These are phyloP conservation scores for Camellia oleifera DNA, from an alignment of 179 eudicot species.

Conservation along the genomic window DNA sequence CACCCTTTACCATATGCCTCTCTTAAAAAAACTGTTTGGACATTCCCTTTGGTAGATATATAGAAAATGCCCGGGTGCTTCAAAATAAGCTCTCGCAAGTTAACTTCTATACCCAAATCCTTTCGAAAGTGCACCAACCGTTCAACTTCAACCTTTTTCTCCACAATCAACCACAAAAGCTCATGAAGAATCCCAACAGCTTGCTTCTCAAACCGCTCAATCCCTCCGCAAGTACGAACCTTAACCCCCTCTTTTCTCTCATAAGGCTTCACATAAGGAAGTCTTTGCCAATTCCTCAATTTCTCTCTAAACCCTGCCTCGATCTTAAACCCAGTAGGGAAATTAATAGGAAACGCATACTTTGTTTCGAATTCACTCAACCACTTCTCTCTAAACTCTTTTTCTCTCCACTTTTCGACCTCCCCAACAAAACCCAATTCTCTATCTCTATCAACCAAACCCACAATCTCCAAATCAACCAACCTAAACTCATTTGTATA, in stretches of 20 bases:
- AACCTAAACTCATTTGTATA: conserved; percentile 45
- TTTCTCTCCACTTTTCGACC: conserved; percentile 67
- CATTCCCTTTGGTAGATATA: conserved; percentile 57
- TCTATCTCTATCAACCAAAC: conserved; percentile 32
- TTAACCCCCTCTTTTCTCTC: conserved; percentile 36
- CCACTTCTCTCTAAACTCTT: conserved; percentile 74
- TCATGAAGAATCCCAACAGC: conserved; percentile 73
- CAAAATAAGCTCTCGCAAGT: conserved; percentile 59
- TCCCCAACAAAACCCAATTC: conserved; percentile 31
- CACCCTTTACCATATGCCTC: conserved; percentile 61
- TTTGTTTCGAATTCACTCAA: conserved; percentile 80
- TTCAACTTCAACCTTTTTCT: conserved; percentile 57
- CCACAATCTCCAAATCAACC: conserved; percentile 62
- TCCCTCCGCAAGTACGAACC: conserved; percentile 47
- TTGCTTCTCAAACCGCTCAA: conserved; percentile 68
- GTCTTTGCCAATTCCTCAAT: conserved; percentile 65
- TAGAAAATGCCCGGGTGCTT: conserved; percentile 81
- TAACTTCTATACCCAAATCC: conserved; percentile 70
- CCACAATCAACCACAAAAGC: conserved; percentile 63
- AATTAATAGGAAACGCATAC: conserved; percentile 70
- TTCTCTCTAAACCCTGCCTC: conserved; percentile 60
- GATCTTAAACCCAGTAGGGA: conserved; percentile 69
- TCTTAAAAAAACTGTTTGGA: conserved; percentile 59
- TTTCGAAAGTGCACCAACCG: conserved; percentile 62
- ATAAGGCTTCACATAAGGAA: conserved; percentile 65